These are phyloP conservation scores for Bjerkandera adusta DNA, from an alignment of 1,284 basidiomycete species.

Conservation along the genomic window DNA sequence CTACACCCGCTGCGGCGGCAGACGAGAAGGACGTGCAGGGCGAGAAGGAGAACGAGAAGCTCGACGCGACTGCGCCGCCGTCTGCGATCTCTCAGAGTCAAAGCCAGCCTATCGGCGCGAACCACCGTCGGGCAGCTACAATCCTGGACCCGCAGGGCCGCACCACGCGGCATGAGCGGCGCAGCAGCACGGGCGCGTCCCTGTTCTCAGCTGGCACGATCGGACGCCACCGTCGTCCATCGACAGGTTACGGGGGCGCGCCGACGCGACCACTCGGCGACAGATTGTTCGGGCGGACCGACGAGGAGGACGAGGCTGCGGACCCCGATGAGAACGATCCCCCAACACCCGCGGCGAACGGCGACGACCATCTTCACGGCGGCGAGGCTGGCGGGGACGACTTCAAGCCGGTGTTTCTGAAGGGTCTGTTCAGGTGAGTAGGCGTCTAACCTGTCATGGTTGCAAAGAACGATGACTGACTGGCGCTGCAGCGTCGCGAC, in stretches of 20 bases:
- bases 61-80: slow-evolving; percentile 28
- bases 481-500: slow-evolving; percentile 74
- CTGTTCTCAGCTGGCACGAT: slow-evolving; percentile 56
- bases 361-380: slow-evolving; percentile 26
- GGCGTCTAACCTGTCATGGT: slow-evolving; percentile 3
- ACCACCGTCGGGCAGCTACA: slow-evolving; percentile 70
- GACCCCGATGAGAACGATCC: slow-evolving; percentile 36
- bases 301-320: slow-evolving; percentile 43
- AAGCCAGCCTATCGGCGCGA: slow-evolving; percentile 53
- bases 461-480: not conserved
- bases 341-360: slow-evolving; percentile 30
- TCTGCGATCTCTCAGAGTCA: slow-evolving; percentile 43
- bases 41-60: slow-evolving; percentile 25
- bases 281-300: slow-evolving; percentile 48
- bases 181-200: slow-evolving; percentile 72
- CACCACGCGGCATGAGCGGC: slow-evolving; percentile 63
- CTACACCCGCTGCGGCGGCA: too few species aligned
- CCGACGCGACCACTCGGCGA: slow-evolving; percentile 41
- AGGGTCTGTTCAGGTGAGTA: slow-evolving; percentile 82
- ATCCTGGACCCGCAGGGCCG: slow-evolving; percentile 65
- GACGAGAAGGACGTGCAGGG: slow-evolving; percentile 22
- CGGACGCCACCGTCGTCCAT: slow-evolving; percentile 63
- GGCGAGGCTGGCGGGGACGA: slow-evolving; percentile 64
- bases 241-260: slow-evolving; percentile 50
- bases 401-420: slow-evolving; percentile 86